Evolutionary conservation across 495 filamentous ascomycete genomes (phyloP).

Genomic region (Bacidia gigantensis): DNA sequence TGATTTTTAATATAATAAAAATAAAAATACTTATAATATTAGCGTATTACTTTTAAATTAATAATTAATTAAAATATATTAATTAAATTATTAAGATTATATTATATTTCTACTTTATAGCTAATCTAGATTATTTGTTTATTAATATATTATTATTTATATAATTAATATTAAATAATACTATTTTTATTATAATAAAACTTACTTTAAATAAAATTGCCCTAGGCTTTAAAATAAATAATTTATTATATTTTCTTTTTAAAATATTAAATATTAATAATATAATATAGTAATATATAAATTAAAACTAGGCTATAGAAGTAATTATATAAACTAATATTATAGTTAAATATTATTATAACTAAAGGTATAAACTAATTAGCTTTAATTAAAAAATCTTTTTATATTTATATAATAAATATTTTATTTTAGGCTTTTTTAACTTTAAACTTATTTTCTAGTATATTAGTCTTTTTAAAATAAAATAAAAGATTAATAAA

Average conservation of each 20-base stretch:
- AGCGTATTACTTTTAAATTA: neutral
- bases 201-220: neutral
- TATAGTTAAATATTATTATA: neutral
- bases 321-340: neutral
- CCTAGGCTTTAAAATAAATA: neutral
- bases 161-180: neutral
- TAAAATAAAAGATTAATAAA: neutral
- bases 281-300: neutral
- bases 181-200: neutral
- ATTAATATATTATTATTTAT: neutral
- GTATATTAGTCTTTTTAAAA: neutral
- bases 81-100: neutral
- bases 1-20: neutral
- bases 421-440: neutral
- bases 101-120: neutral
- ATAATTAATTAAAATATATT: neutral
- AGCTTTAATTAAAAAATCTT: neutral
- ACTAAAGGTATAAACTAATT: neutral
- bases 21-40: neutral
- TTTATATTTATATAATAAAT: neutral
- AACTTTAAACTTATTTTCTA: conserved; percentile 17
- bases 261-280: neutral
- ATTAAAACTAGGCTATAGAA: neutral
- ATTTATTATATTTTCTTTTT: neutral
- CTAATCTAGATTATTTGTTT: neutral